Percentiles rank a stretch among this genome's conserved stretches.
Evolutionary conservation across 768 basidiomycete genomes (phyloP).

Genomic region (Russula compacta): DNA sequence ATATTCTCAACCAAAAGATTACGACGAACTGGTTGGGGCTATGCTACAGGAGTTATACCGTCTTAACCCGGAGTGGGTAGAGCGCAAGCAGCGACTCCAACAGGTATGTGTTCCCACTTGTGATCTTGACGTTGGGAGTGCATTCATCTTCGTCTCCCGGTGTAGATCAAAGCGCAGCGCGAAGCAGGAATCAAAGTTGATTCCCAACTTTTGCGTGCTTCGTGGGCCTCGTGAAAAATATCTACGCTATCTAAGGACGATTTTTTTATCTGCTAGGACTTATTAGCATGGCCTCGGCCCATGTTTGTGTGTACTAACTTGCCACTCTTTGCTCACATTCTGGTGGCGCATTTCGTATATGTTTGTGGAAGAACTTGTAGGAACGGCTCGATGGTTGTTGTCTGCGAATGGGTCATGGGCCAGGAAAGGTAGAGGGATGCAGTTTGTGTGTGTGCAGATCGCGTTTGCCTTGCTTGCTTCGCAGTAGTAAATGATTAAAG

Average conservation of each 20-base stretch:
- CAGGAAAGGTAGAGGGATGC: not conserved
- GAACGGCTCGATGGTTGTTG: not conserved
- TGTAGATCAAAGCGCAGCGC: slow-evolving; percentile 12
- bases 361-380: not conserved
- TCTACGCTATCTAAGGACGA: not conserved
- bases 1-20: slow-evolving; percentile 11
- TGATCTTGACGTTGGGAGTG: not conserved
- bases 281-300: slow-evolving; percentile 1
- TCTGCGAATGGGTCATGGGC: not conserved
- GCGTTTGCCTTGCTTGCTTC: not conserved
- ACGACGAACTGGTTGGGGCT: slow-evolving; percentile 16
- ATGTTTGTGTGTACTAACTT: slow-evolving; percentile 7
- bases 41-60: slow-evolving; percentile 19
- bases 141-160: not conserved
- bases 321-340: not conserved
- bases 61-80: slow-evolving; percentile 18
- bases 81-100: slow-evolving; percentile 16
- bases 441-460: not conserved
- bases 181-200: slow-evolving; percentile 11
- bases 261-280: slow-evolving; percentile 14
- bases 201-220: slow-evolving; percentile 6
- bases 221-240: slow-evolving; percentile 1
- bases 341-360: not conserved
- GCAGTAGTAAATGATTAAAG: not conserved
- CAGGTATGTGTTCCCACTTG: slow-evolving; percentile 7